Evolutionary conservation across 1,284 basidiomycete genomes (phyloP), one percentile per base, ranked within the genome.

Genomic region (Malassezia globosa): DNA sequence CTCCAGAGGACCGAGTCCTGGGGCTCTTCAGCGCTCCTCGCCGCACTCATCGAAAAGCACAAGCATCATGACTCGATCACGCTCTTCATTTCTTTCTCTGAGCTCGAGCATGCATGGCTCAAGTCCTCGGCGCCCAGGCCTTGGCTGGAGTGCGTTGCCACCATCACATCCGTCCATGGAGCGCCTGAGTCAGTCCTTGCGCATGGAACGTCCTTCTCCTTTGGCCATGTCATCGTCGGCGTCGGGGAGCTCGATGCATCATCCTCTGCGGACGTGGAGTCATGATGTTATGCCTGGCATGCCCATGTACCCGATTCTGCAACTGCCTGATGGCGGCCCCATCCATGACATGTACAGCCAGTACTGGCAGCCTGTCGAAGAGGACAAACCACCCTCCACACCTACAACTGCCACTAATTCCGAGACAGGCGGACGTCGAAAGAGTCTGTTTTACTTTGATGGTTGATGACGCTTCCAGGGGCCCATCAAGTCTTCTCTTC

Each of bases 251-350:
- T 18, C 39, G 25, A 22, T 22, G 16, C 19, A 26, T 13, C 16
- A 5, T 14, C 5, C 27, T 6, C 16, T 21, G 22, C 45, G 37
- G 18, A 33, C 25, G 18, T 46, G 45, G 45, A 39, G 45, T 37
- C 37, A 46, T 29, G 45, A 48, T 13, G n/a, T 14, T 8, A 23
- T 35, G 8, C 21, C 46, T 11, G 44, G 36, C 39, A 26, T 34
- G 27, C 46, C 38, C 19, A 52, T 52, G 50, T 52, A 52, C 22
- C 44, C 50, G 16, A 42, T 52, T 19, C 34, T 52, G 22, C 50
- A 52, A 42, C 39, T 52, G 23, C 50, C 50, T 4, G 11, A 31
- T 16, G 24, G 29, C 11, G 41, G 25, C n/a, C 13, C 36, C 16
- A 31, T 52, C 18, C 50, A 52, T 37, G 50, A 52, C 25, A 37